Percentiles rank a stretch among this genome's conserved stretches.
These are phyloP conservation scores for Alternaria dauci DNA, from an alignment of 2,329 filamentous ascomycete species.

Conservation along the genomic window DNA sequence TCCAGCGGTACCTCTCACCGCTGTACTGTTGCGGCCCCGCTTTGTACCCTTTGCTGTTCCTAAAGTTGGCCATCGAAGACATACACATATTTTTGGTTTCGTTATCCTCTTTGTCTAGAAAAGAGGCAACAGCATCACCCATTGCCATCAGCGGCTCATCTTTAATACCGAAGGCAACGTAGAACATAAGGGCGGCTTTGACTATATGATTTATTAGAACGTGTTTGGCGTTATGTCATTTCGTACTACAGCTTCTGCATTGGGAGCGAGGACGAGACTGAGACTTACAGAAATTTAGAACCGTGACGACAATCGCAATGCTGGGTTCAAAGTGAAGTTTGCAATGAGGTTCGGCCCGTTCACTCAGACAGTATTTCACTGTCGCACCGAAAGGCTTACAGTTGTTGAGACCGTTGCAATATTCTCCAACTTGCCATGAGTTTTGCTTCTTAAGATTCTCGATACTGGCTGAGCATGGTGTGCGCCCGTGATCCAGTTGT, in stretches of 20 bases:
- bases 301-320: slow-evolving; percentile 26
- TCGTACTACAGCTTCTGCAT: too few species aligned
- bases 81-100: slow-evolving; percentile 27
- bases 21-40: too few species aligned
- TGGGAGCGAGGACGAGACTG: too few species aligned
- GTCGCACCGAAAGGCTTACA: not conserved
- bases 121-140: slow-evolving; percentile 35
- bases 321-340: slow-evolving; percentile 25
- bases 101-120: slow-evolving; percentile 21
- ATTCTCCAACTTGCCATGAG: too few species aligned
- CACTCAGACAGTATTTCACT: slow-evolving; percentile 32
- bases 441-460: too few species aligned
- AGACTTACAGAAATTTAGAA: not conserved
- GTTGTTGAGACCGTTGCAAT: too few species aligned
- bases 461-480: too few species aligned
- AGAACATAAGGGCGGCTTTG: slow-evolving; percentile 33
- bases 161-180: slow-evolving; percentile 15
- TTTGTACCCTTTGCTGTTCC: not conserved
- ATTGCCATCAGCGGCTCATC: slow-evolving; percentile 34
- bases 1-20: not conserved
- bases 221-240: too few species aligned
- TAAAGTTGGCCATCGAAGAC: slow-evolving; percentile 11
- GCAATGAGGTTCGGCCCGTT: slow-evolving; percentile 24
- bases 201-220: not conserved
- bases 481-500: too few species aligned